phyloP scores from a whole-genome alignment of 2,329 filamentous ascomycete genomes.

The Rhynchosporium graminicola region DNA sequence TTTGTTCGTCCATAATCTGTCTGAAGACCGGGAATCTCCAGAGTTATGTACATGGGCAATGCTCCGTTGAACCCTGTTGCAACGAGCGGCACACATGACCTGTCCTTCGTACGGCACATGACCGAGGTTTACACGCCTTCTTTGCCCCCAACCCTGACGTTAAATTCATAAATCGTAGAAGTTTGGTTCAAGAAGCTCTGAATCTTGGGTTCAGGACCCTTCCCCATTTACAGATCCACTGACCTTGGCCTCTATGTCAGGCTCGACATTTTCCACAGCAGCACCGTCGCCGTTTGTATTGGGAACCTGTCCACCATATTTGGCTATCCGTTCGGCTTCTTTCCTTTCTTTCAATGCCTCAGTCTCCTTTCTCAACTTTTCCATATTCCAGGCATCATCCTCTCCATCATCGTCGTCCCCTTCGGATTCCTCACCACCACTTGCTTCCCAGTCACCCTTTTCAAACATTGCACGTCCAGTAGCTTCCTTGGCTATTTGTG shows the following conservation, averaged over 20 bases:
- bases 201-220: not conserved
- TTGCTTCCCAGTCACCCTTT: slow-evolving; percentile 84
- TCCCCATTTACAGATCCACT: slow-evolving; percentile 15
- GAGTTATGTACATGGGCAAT: not conserved
- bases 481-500: slow-evolving; percentile 87
- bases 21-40: not conserved
- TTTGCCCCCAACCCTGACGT: slow-evolving; percentile 12
- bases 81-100: not conserved
- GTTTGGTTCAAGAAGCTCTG: not conserved
- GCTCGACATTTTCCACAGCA: slow-evolving; percentile 5
- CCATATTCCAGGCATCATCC: slow-evolving; percentile 71
- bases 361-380: slow-evolving; percentile 81
- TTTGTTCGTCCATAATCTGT: not conserved
- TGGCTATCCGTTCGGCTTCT: slow-evolving; percentile 69
- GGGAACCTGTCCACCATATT: slow-evolving; percentile 7
- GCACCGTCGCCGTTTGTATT: slow-evolving; percentile 15
- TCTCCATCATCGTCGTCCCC: slow-evolving; percentile 50
- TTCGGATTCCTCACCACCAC: slow-evolving; percentile 54
- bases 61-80: slow-evolving; percentile 1
- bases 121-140: not conserved
- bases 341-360: slow-evolving; percentile 72
- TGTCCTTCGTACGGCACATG: not conserved
- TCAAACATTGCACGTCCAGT: slow-evolving; percentile 95
- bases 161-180: slow-evolving; percentile 20
- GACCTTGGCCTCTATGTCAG: not conserved